A percentile compares a stretch with the other conserved stretches of the same genome.
These are phyloP conservation scores for Polytrichum formosum DNA, from an alignment of 225 moss, liverwort and hornwort genomes.

Conservation along the genomic window DNA sequence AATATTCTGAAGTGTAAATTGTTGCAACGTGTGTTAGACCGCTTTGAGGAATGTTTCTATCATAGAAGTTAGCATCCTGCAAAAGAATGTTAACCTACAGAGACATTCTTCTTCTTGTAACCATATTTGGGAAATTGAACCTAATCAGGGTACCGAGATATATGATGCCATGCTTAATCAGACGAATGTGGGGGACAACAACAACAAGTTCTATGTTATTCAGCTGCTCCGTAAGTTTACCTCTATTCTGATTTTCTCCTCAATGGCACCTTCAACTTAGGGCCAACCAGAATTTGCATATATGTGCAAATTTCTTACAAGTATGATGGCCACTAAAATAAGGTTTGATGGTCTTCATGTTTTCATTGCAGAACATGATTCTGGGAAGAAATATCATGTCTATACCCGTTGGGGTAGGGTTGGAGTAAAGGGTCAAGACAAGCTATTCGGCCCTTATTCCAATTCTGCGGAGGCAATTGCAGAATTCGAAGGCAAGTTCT, in stretches of 20 bases:
- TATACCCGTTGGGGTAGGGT: constrained; percentile 92
- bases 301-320: no score
- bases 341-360: not conserved
- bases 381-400: constrained; percentile 38
- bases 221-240: constrained; percentile 76
- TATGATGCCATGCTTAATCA: constrained; percentile 98
- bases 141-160: constrained; percentile 44
- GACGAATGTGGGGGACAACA: constrained; percentile 87
- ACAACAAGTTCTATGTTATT: constrained; percentile 92
- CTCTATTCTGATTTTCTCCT: constrained; percentile 3
- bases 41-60: no score
- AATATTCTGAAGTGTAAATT: not conserved
- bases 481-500: constrained; percentile 48
- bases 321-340: no score
- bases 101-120: not conserved
- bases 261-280: no score
- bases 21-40: not conserved
- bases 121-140: not conserved
- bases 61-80: no score
- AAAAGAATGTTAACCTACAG: no score
- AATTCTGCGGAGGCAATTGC: not conserved
- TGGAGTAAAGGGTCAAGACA: constrained; percentile 76
- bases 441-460: constrained; percentile 30
- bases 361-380: constrained; percentile 56
- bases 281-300: no score